A percentile compares a stretch with the other conserved stretches of the same genome.
These are phyloP conservation scores for Elasticomyces elasticus DNA, from an alignment of 495 filamentous ascomycete species.

Conservation along the genomic window DNA sequence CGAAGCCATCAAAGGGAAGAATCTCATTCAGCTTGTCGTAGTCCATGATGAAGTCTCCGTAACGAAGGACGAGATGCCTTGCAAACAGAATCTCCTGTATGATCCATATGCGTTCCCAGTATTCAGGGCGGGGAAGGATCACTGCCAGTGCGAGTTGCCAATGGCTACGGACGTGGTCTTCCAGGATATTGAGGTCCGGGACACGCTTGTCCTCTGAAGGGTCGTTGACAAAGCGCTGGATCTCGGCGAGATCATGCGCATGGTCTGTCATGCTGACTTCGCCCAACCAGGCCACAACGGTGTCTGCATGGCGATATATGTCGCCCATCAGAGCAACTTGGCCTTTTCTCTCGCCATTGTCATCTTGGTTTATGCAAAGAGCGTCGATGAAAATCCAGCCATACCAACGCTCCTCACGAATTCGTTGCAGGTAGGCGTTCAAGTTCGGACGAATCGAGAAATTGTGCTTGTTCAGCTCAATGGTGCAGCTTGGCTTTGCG, in stretches of 20 bases:
- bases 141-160: no score
- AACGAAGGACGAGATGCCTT: neutral
- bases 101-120: neutral
- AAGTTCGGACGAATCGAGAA: neutral
- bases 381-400: neutral
- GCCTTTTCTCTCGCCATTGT: neutral
- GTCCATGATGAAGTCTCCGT: neutral
- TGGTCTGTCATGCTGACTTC: no score
- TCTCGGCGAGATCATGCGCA: no score
- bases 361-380: neutral
- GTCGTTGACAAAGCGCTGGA: no score
- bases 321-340: neutral
- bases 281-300: neutral
- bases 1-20: neutral
- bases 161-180: neutral
- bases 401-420: neutral
- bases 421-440: neutral
- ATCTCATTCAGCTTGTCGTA: neutral
- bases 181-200: neutral
- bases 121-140: neutral
- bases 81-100: neutral
- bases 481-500: neutral
- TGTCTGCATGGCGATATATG: neutral
- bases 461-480: neutral
- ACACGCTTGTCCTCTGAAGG: no score